Percentiles rank a stretch among this genome's conserved stretches.
These are phyloP conservation scores for Penicillium sp. DNA, from an alignment of 2,329 filamentous ascomycete species.

Conservation along the genomic window DNA sequence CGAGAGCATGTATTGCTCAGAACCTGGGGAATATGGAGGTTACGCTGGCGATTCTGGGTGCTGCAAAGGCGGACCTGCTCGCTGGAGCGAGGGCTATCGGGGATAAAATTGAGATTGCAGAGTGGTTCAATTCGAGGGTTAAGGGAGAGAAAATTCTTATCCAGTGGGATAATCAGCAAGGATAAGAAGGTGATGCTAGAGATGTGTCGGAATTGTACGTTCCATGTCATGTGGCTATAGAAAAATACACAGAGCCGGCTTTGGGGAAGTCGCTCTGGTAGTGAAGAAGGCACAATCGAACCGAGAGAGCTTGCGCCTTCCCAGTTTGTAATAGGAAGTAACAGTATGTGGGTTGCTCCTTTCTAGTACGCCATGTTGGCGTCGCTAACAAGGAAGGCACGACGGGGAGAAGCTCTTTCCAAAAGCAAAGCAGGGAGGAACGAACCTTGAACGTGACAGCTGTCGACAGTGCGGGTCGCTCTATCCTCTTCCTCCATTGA, in stretches of 20 bases:
- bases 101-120: constrained; percentile 54
- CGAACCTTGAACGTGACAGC: too few relatives aligned
- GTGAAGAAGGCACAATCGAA: not conserved
- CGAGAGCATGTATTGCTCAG: constrained; percentile 56
- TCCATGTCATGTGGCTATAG: not conserved
- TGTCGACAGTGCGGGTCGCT: too few relatives aligned
- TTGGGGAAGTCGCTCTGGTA: not conserved
- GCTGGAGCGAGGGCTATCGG: constrained; percentile 48
- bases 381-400: too few relatives aligned
- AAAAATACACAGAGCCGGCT: constrained; percentile 4
- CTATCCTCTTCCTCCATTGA: too few relatives aligned
- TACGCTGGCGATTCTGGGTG: constrained; percentile 46
- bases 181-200: not conserved
- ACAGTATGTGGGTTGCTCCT: too few relatives aligned
- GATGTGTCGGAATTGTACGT: not conserved
- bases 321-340: not conserved
- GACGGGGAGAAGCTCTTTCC: too few relatives aligned
- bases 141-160: constrained; percentile 52
- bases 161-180: constrained; percentile 5
- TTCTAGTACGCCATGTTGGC: too few relatives aligned
- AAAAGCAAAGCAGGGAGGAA: too few relatives aligned
- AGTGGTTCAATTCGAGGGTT: constrained; percentile 63
- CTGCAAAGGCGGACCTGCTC: constrained; percentile 52
- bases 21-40: constrained; percentile 55
- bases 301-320: not conserved